Base-by-base conservation (phyloP, 2,329 filamentous ascomycete species). In the Scorias spongiosa region DNA sequence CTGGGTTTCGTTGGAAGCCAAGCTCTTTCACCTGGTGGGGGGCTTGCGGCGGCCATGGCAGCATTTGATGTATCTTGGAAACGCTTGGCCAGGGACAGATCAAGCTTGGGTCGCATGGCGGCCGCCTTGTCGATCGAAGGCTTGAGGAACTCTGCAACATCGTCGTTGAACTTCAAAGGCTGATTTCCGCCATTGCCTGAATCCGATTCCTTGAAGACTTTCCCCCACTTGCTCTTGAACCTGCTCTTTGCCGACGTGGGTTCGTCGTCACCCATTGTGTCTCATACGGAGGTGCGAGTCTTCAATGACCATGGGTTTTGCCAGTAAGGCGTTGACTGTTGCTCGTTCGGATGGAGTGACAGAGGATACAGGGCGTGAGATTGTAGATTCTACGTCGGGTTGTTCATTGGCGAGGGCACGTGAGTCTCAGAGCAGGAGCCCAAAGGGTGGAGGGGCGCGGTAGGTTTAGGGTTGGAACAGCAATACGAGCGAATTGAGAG, bases 101-200 rank as follows among this genome's bases (percentile, higher is more conserved):
- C 70, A 49, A 74, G 66, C 48, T 62, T 64, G 34, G 66, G 66
- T 49, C 57, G 49, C 40, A 55, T 58, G 51, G 59, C 56, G 51
- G 59, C 56, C 41, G 48, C 47, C 49, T 63, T 66, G 5, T 70
- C 63, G 42, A 68, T 70, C 39, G 69, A 70, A 42, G 71, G 67
- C 49, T 69, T 71, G 45, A 79, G 66, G 58, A 79, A 79, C 55
- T 74, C 74, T 58, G 69, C 67, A 44, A 79, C 67, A 51, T 72
- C 67, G 42, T 68, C 61, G 54, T 65, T 58, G 46, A 62, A 47
- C 18, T 54, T 51, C 44, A 58, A 57, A 10, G 49, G 44, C 10
- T 36, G 44, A 15, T 36, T 36, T 26, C 20, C 20, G 4, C 12
- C 15, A 15, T 12, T 36, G 12, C 12, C 41, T 14, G 38, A 32